Conservation (phyloP, 352 stramenopile species). For the Pythium dissimile region DNA sequence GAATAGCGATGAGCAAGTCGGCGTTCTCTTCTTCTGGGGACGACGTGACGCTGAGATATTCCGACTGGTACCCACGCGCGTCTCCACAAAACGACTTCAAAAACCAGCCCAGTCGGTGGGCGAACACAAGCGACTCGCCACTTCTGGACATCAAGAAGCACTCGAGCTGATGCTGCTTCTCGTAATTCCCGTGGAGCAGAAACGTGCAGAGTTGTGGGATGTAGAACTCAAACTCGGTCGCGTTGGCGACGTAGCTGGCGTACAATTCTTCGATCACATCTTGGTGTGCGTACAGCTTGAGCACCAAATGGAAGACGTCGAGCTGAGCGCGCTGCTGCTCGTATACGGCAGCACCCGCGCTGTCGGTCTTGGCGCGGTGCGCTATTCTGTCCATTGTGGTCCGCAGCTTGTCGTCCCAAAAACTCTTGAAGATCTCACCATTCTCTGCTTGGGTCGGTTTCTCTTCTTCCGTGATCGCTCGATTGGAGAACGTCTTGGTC, state of each 20-base stretch:
- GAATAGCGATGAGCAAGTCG: conserved; percentile 62
- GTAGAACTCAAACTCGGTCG: conserved; percentile 85
- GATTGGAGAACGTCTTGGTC: conserved; percentile 13
- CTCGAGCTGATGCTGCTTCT: conserved; percentile 78
- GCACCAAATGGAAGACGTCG: conserved; percentile 68
- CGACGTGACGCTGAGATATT: conserved; percentile 69
- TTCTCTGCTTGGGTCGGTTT: conserved; percentile 20
- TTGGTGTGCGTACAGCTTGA: conserved; percentile 81
- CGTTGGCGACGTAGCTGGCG: conserved; percentile 56
- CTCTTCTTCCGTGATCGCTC: not conserved
- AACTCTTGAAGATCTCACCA: conserved; percentile 67
- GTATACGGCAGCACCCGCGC: conserved; percentile 8
- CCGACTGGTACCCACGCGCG: conserved; percentile 58
- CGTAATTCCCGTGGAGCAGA: conserved; percentile 79
- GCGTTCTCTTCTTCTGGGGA: conserved; percentile 57
- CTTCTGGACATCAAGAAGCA: conserved; percentile 85
- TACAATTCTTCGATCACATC: conserved; percentile 80
- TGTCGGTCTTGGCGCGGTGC: conserved; percentile 23
- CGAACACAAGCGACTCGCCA: conserved; percentile 78
- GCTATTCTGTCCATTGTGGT: conserved; percentile 54
- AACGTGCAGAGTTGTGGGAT: conserved; percentile 89
- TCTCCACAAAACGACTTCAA: conserved; percentile 81
- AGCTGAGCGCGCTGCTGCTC: conserved; percentile 15
- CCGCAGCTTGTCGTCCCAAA: conserved; percentile 78
- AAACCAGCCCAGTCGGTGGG: conserved; percentile 84